A percentile compares a stretch with the other conserved stretches of the same genome.
These are phyloP conservation scores for Halteria grandinella DNA, from an alignment of 73 alveolate species.

Conservation along the genomic window DNA sequence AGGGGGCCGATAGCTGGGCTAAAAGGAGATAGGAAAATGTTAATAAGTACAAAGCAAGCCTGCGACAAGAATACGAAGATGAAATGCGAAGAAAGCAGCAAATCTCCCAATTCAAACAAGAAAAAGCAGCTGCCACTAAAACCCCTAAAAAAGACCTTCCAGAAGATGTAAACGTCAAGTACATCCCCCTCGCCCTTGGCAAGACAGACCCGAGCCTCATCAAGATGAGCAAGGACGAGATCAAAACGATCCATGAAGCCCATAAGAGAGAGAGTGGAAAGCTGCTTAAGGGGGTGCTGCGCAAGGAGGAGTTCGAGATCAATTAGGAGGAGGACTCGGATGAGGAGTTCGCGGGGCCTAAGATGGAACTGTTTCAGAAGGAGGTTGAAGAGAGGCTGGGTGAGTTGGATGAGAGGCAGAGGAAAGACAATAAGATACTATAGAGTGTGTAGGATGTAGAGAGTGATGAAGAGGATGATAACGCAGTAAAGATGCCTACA, in stretches of 20 bases:
- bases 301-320: slow-evolving; percentile 32
- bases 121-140: slow-evolving; percentile 1
- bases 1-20: background rate
- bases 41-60: background rate
- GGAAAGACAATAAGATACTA: background rate
- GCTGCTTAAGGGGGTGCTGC: background rate
- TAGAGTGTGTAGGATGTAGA: background rate
- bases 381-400: background rate
- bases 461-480: slow-evolving; percentile 15
- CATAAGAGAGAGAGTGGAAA: slow-evolving; percentile 33
- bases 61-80: slow-evolving; percentile 30
- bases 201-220: no score
- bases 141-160: no score
- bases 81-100: slow-evolving; percentile 11
- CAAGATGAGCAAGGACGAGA: slow-evolving; percentile 13
- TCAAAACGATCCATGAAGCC: background rate
- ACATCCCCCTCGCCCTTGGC: no score
- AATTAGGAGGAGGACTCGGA: slow-evolving; percentile 36
- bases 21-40: background rate
- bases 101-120: slow-evolving; percentile 20
- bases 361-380: slow-evolving; percentile 10
- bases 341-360: slow-evolving; percentile 44
- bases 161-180: no score
- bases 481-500: no score
- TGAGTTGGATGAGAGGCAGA: background rate